Conservation (phyloP, 352 stramenopile species). For the Globisporangium apiculatum region DNA sequence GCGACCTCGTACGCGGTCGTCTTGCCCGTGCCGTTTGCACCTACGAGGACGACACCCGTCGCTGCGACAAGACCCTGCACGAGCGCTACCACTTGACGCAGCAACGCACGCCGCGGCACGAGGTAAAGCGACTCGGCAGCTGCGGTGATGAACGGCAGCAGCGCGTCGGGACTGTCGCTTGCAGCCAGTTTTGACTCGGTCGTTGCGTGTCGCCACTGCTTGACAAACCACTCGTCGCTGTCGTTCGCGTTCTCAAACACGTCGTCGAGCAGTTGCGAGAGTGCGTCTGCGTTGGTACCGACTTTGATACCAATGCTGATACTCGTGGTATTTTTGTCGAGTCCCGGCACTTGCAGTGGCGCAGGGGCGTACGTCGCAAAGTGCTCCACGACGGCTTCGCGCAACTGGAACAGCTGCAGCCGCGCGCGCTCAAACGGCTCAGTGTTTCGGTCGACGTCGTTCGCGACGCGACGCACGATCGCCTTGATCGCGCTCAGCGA, state of each 20-base stretch:
- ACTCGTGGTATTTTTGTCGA: too few species aligned
- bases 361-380: not conserved
- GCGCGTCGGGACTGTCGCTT: not conserved
- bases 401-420: slow-evolving; percentile 10
- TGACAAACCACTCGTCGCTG: slow-evolving; percentile 18
- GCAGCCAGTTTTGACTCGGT: not conserved
- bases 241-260: slow-evolving; percentile 11
- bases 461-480: slow-evolving; percentile 3
- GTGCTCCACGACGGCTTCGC: slow-evolving; percentile 7
- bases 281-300: not conserved
- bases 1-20: slow-evolving; percentile 28
- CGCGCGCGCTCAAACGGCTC: slow-evolving; percentile 12
- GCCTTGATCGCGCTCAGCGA: slow-evolving; percentile 4
- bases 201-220: slow-evolving; percentile 12
- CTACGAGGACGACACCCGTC: slow-evolving; percentile 19
- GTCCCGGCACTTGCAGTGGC: too few species aligned
- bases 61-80: slow-evolving; percentile 2
- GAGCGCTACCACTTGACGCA: slow-evolving; percentile 12
- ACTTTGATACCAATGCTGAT: too few species aligned
- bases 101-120: slow-evolving; percentile 18
- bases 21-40: slow-evolving; percentile 27
- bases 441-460: slow-evolving; percentile 1
- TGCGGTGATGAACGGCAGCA: not conserved
- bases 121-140: slow-evolving; percentile 5
- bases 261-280: not conserved